Evolutionary conservation across 352 stramenopile species (phyloP), one percentile per base, ranked within the genome.

Genomic region (Pythium plurisporium): DNA sequence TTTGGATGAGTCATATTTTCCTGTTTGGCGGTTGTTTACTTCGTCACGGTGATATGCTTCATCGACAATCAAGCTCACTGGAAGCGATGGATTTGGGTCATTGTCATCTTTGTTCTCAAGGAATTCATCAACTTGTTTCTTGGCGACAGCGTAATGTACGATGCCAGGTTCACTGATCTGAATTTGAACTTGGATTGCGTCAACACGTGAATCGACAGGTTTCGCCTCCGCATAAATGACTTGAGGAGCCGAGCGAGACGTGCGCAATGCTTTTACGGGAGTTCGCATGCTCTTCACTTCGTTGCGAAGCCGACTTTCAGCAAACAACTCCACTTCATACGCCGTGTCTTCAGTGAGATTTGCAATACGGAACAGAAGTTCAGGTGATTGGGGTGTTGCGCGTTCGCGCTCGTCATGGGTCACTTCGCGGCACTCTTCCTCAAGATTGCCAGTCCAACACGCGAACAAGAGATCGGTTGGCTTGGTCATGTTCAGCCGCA

Each of bases 261-360:
- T 93, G 55, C 51, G 59, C 4, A 86, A 75, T 14, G 20, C 15
- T 0, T 41, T 10, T 4, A 51, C 19, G 5, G 36, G 44, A 2
- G 63, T 74, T 19, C 26, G 56, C n/a, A 40, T 30, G 47, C 80
- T 89, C 15, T 74, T 50, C 3, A 93, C 82, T 5, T 68, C 67
- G 34, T 86, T 88, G 29, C 70, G 72, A n/a, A 52, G 49, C 3
- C 47, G 55, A 55, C 77, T 93, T 56, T 86, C 79, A 9, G 83
- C 69, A 27, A 79, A 87, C 25, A 90, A 25, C 36, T 63, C 64
- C 6, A 87, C 50, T 4, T 43, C 33, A 29, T 85, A 86, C 14
- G 43, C n/a, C 0, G 59, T 72, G 54, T 85, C 65, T 63, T 84
- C 65, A 12, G 62, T 78, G n/a, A 93, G 59, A 50, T 89, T 88